Evolutionary conservation across 2,329 filamentous ascomycete species (phyloP).

Genomic region (Hortaea sp.): DNA sequence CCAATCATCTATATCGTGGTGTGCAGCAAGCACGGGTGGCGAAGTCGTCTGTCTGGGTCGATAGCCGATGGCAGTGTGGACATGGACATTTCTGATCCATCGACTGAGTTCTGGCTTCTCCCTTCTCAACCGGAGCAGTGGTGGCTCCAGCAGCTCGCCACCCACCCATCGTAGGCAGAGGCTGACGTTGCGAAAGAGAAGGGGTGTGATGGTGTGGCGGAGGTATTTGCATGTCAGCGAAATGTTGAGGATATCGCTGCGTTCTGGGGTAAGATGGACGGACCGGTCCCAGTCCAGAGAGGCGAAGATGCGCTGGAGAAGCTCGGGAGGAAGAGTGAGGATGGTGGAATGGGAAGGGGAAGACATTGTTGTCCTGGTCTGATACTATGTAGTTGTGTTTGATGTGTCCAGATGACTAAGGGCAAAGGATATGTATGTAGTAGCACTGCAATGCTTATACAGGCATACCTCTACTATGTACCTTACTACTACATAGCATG

Average conservation of each 20-base stretch:
- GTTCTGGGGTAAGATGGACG: conserved; percentile 4
- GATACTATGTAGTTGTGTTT: too few relatives aligned
- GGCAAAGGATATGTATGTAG: too few relatives aligned
- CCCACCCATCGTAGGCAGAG: conserved; percentile 12
- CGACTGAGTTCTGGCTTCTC: conserved; percentile 10
- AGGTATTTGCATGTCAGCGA: conserved; percentile 9
- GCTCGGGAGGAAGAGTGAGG: conserved; percentile 10
- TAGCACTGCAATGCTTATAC: too few relatives aligned
- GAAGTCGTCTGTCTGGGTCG: neutral
- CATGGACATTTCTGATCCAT: conserved; percentile 11
- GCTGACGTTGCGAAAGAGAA: conserved; percentile 11
- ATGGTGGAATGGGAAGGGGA: neutral
- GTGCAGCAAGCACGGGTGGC: neutral
- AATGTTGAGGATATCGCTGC: conserved; percentile 7
- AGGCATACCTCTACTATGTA: too few relatives aligned
- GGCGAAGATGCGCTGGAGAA: conserved; percentile 10
- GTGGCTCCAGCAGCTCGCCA: conserved; percentile 7
- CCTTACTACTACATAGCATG: too few relatives aligned
- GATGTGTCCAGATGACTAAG: too few relatives aligned
- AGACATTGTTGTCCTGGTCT: too few relatives aligned
- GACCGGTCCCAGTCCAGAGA: conserved; percentile 14
- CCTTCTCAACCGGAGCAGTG: conserved; percentile 5
- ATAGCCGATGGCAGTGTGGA: conserved; percentile 2
- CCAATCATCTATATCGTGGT: conserved; percentile 2
- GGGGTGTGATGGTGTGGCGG: conserved; percentile 7